Evolutionary conservation across 257 asterid species (phyloP).

Genomic region (Penstemon davidsonii): DNA sequence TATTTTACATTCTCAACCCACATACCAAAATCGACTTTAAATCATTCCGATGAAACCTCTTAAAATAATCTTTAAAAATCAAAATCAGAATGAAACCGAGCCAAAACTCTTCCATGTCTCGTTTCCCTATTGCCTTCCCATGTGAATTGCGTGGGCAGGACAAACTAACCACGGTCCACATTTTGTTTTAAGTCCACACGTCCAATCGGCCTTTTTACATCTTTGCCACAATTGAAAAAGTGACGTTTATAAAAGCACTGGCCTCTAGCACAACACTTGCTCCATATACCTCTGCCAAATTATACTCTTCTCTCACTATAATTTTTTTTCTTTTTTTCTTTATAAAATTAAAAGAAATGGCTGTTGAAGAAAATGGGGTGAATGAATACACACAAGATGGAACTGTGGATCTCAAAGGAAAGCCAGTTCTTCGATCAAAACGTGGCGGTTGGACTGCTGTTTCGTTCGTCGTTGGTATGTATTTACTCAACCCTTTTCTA

Average conservation of each 20-base stretch:
- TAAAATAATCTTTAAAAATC: no score
- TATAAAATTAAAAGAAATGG: conserved; percentile 2
- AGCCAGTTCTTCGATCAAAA: conserved; percentile 54
- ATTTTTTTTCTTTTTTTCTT: no score
- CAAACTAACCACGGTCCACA: not conserved
- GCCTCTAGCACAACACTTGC: no score
- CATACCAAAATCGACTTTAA: no score
- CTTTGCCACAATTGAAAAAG: not conserved
- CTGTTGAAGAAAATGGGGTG: conserved; percentile 33
- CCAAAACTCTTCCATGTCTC: no score
- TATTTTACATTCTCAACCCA: no score
- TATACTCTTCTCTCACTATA: not conserved
- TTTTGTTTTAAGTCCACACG: not conserved
- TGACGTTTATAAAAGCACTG: not conserved
- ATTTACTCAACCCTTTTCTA: not conserved
- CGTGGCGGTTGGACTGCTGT: conserved; percentile 75
- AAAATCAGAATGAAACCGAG: no score
- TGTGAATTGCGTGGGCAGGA: not conserved
- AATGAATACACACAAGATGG: conserved; percentile 52
- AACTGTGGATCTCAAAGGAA: conserved; percentile 61
- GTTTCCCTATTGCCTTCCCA: not conserved
- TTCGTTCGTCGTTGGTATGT: conserved; percentile 57
- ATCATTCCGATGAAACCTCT: no score
- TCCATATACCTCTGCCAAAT: not conserved
- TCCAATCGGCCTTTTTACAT: not conserved